Conservation (phyloP, 2,329 filamentous ascomycete species). For the Fusarium sp. region DNA sequence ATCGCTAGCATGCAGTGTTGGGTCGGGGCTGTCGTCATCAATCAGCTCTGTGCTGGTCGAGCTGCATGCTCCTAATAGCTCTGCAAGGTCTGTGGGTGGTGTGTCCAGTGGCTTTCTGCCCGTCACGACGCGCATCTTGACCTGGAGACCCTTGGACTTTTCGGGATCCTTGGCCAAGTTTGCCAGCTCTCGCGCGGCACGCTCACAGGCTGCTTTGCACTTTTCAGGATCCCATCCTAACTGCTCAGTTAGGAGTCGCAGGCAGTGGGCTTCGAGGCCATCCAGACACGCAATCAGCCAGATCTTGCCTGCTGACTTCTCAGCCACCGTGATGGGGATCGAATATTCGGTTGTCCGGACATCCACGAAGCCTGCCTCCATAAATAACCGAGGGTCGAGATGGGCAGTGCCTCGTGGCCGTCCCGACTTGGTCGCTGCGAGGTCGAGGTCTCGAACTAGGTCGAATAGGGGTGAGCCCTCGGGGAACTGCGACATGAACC, state of each 20-base stretch:
- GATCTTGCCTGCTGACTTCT: slow-evolving; percentile 62
- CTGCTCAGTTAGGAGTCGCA: slow-evolving; percentile 65
- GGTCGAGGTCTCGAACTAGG: slow-evolving; percentile 55
- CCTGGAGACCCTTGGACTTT: slow-evolving; percentile 55
- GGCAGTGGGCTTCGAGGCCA: slow-evolving; percentile 60
- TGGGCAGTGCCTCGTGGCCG: slow-evolving; percentile 59
- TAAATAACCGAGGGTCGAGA: slow-evolving; percentile 58
- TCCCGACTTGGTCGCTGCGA: slow-evolving; percentile 59
- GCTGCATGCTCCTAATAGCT: slow-evolving; percentile 25
- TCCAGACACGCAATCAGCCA: slow-evolving; percentile 66
- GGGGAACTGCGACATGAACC: slow-evolving; percentile 54
- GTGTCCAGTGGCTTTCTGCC: slow-evolving; percentile 61
- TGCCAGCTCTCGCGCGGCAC: slow-evolving; percentile 62
- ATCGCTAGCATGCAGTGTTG: slow-evolving; percentile 39
- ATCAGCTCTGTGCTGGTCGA: slow-evolving; percentile 35
- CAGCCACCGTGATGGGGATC: slow-evolving; percentile 61
- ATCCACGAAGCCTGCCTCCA: slow-evolving; percentile 64
- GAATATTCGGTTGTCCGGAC: slow-evolving; percentile 60
- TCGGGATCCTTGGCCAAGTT: slow-evolving; percentile 60
- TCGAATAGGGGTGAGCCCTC: slow-evolving; percentile 58
- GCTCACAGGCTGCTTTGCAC: slow-evolving; percentile 60
- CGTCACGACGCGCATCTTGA: slow-evolving; percentile 62
- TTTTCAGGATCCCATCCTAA: slow-evolving; percentile 64
- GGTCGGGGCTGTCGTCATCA: slow-evolving; percentile 39
- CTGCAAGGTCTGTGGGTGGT: slow-evolving; percentile 33